Conservation (phyloP, 352 stramenopile genomes). For the Phytophthora lateralis region DNA sequence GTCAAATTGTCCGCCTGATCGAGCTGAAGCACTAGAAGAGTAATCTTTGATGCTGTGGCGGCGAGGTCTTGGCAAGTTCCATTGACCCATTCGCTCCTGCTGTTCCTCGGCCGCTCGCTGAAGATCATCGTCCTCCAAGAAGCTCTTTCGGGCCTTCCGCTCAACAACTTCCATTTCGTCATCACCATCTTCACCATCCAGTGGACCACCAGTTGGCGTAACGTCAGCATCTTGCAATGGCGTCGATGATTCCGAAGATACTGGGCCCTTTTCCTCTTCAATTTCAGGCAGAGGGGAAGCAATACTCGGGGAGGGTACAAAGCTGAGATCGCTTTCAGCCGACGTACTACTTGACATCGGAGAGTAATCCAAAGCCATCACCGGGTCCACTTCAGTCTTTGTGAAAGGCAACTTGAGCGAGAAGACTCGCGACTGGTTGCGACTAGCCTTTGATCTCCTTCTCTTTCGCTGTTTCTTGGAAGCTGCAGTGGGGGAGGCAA, state of each 20-base stretch:
- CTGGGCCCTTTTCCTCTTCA: slow-evolving; percentile 23
- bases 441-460: slow-evolving; percentile 29
- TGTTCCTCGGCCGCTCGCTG: slow-evolving; percentile 50
- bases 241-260: slow-evolving; percentile 9
- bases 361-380: slow-evolving; percentile 21
- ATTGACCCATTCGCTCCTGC: slow-evolving; percentile 74
- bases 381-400: slow-evolving; percentile 32
- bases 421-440: slow-evolving; percentile 43
- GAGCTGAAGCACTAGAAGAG: slow-evolving; percentile 45
- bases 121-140: slow-evolving; percentile 37
- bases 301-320: slow-evolving; percentile 31
- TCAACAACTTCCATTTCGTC: slow-evolving; percentile 51
- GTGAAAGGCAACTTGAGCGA: slow-evolving; percentile 61
- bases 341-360: slow-evolving; percentile 35
- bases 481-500: slow-evolving; percentile 12
- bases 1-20: slow-evolving; percentile 60
- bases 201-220: slow-evolving; percentile 14
- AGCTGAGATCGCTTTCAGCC: slow-evolving; percentile 31
- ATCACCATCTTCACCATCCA: slow-evolving; percentile 56
- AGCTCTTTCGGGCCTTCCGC: slow-evolving; percentile 27
- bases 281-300: slow-evolving; percentile 30
- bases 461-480: slow-evolving; percentile 37
- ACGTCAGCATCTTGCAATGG: slow-evolving; percentile 7
- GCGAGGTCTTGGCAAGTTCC: slow-evolving; percentile 60
- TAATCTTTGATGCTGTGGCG: slow-evolving; percentile 49